These are phyloP conservation scores for Trypethelium eluteriae DNA, from an alignment of 495 filamentous ascomycete genomes.

Conservation along the genomic window DNA sequence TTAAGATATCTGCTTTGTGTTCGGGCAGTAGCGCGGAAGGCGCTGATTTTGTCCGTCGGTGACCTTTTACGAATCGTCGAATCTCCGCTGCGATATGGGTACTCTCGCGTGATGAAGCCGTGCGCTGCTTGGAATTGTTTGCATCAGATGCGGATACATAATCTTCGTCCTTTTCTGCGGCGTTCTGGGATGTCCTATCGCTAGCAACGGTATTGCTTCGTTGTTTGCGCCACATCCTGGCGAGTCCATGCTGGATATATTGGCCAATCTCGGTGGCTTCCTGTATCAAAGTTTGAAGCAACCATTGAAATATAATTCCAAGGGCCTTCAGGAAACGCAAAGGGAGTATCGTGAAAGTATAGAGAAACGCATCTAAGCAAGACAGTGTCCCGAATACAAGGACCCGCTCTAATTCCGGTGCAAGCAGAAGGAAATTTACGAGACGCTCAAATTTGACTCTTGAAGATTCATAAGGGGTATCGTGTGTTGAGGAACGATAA, in stretches of 20 bases:
- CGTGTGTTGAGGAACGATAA: constrained; percentile 59
- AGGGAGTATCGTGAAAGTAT: constrained; percentile 90
- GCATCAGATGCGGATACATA: not conserved
- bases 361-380: constrained; percentile 94
- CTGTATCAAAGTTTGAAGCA: constrained; percentile 53
- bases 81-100: constrained; percentile 3
- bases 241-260: constrained; percentile 68
- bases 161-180: constrained; percentile 21
- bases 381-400: constrained; percentile 82
- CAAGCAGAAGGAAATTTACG: constrained; percentile 78
- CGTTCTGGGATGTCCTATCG: constrained; percentile 12
- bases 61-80: constrained; percentile 33
- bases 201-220: constrained; percentile 24
- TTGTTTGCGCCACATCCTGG: constrained; percentile 62
- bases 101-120: constrained; percentile 1
- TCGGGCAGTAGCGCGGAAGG: constrained; percentile 76
- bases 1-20: constrained; percentile 92
- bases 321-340: constrained; percentile 81
- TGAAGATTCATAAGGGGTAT: constrained; percentile 92
- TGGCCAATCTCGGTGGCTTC: constrained; percentile 60
- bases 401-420: constrained; percentile 73
- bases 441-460: constrained; percentile 89
- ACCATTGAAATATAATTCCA: constrained; percentile 66
- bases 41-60: constrained; percentile 71
- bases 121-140: constrained; percentile 14